These are phyloP conservation scores for Penicillium vulpinum DNA, from an alignment of 2,329 filamentous ascomycete species.

Conservation along the genomic window DNA sequence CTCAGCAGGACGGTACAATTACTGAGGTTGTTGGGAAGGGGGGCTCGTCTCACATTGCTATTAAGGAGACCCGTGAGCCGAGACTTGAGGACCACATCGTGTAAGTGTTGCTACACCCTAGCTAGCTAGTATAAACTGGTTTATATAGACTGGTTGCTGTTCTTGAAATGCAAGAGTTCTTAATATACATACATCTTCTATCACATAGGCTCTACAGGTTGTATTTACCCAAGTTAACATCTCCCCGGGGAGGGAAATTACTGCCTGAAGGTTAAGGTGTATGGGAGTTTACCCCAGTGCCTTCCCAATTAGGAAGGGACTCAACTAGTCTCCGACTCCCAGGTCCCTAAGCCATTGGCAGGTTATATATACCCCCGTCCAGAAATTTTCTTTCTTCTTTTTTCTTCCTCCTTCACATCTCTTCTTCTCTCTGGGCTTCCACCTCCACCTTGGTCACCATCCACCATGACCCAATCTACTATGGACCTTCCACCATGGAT, in stretches of 20 bases:
- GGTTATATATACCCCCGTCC: not conserved
- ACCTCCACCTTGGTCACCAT: not conserved
- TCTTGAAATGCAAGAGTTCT: not conserved
- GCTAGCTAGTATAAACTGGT: not conserved
- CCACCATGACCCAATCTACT: not conserved
- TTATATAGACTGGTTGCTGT: not conserved
- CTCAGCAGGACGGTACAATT: not conserved
- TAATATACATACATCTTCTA: not conserved
- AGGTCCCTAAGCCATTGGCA: not conserved
- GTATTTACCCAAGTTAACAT: not conserved
- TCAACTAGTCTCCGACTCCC: too few species aligned
- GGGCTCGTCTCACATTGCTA: constrained; percentile 12
- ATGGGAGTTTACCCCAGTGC: not conserved
- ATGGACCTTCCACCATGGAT: not conserved
- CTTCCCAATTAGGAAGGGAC: not conserved
- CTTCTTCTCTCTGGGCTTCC: not conserved
- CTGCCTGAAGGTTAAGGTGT: not conserved
- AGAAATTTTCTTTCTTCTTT: not conserved
- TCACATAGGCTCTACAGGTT: not conserved
- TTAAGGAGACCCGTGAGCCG: constrained; percentile 16
- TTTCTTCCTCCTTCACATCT: not conserved
- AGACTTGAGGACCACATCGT: constrained; percentile 19
- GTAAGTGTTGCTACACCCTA: not conserved
- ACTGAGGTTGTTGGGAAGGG: constrained; percentile 12
- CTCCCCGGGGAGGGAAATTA: not conserved